Conservation (phyloP, 1,284 basidiomycete genomes). For the Puccinia brachypodii region DNA sequence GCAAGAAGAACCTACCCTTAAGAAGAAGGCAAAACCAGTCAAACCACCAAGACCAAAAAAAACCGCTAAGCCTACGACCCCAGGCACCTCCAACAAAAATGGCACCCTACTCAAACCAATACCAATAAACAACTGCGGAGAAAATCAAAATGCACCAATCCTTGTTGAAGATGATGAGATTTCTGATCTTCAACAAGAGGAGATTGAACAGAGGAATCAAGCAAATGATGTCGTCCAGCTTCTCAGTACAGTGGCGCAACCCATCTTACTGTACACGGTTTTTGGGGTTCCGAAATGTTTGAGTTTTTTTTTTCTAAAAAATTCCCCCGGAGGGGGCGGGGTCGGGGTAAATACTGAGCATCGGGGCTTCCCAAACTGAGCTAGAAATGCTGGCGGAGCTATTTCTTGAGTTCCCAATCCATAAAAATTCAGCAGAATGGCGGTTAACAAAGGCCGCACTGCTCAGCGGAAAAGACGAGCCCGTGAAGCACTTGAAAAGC, state of each 20-base stretch:
- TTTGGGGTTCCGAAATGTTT: too few species aligned
- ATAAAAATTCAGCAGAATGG: not conserved
- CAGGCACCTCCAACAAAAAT: not conserved
- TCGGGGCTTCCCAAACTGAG: not conserved
- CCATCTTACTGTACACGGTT: not conserved
- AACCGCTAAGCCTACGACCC: not conserved
- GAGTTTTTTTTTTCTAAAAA: too few species aligned
- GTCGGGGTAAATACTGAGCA: too few species aligned
- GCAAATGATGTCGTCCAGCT: not conserved
- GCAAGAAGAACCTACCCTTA: not conserved
- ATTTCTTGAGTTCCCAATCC: too few species aligned
- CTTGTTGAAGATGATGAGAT: not conserved
- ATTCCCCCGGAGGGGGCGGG: too few species aligned
- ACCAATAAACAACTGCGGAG: not conserved
- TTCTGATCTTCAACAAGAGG: not conserved
- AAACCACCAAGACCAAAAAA: not conserved
- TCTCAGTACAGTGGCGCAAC: not conserved
- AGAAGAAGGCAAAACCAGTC: too few species aligned
- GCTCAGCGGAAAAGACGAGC: not conserved
- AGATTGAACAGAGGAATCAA: conserved; percentile 6
- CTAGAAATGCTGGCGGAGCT: too few species aligned
- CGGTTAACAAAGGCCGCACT: not conserved
- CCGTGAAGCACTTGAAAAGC: not conserved
- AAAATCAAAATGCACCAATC: not conserved
- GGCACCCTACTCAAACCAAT: not conserved